Conservation (phyloP, 1,284 basidiomycete species). For the Hypsizygus ulmarius region DNA sequence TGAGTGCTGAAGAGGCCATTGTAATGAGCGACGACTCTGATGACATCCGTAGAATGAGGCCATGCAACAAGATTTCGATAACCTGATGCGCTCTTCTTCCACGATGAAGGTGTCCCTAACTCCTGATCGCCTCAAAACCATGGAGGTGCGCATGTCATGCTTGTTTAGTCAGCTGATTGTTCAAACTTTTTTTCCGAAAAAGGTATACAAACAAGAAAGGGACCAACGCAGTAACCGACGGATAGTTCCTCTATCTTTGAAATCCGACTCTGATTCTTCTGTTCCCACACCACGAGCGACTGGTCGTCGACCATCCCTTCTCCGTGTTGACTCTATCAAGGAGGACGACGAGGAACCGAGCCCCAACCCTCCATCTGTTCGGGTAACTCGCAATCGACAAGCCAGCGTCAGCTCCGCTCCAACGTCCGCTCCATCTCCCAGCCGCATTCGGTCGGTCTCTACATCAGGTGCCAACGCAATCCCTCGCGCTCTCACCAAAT, state of each 20-base stretch:
- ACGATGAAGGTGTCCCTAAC: constrained; percentile 96
- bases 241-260: constrained; percentile 32
- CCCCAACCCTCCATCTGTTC: constrained; percentile 27
- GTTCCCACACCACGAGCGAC: constrained; percentile 35
- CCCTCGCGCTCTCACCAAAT: constrained; percentile 23
- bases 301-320: constrained; percentile 41
- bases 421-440: constrained; percentile 20
- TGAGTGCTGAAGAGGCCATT: constrained; percentile 11
- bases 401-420: constrained; percentile 32
- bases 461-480: constrained; percentile 28
- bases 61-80: constrained; percentile 80
- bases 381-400: constrained; percentile 28
- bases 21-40: constrained; percentile 9
- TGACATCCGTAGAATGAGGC: constrained; percentile 44
- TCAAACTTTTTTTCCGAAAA: constrained; percentile 27
- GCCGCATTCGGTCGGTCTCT: constrained; percentile 39
- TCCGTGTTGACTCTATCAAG: constrained; percentile 60
- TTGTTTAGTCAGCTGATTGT: constrained; percentile 31
- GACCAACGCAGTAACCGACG: constrained; percentile 42
- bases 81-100: constrained; percentile 80
- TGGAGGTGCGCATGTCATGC: constrained; percentile 65
- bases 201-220: constrained; percentile 71
- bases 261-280: constrained; percentile 35
- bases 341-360: constrained; percentile 48
- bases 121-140: constrained; percentile 84